Evolutionary conservation across 345 rosid genomes (phyloP).

Genomic region (Viola odorata): DNA sequence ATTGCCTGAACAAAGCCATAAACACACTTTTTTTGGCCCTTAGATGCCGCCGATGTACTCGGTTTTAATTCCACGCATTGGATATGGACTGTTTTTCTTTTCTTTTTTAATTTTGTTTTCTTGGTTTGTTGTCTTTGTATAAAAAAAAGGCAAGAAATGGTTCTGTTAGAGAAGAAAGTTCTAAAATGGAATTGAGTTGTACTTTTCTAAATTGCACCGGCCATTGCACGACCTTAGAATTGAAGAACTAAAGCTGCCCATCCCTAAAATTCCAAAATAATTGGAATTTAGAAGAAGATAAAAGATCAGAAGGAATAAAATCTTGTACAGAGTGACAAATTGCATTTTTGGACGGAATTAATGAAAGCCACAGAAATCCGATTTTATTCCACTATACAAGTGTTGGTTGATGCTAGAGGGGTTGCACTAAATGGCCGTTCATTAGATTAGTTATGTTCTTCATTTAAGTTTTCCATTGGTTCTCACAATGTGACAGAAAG

Average conservation of each 20-base stretch:
- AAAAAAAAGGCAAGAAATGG: neutral
- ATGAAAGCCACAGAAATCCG: constrained; percentile 19
- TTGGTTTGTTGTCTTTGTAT: neutral
- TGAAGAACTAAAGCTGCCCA: neutral
- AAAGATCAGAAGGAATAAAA: constrained; percentile 16
- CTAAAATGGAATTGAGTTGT: neutral
- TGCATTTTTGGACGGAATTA: neutral
- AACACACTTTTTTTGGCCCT: constrained; percentile 16
- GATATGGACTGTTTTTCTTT: constrained; percentile 7
- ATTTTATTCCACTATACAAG: constrained; percentile 13
- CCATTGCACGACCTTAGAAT: constrained; percentile 36
- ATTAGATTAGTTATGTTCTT: too few relatives aligned
- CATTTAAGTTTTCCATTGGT: too few relatives aligned
- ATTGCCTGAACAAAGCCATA: constrained; percentile 33
- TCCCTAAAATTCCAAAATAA: neutral
- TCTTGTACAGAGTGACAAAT: constrained; percentile 9
- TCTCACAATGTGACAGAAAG: too few relatives aligned
- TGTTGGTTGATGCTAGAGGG: constrained; percentile 1
- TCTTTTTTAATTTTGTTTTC: neutral
- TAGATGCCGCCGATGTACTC: constrained; percentile 28
- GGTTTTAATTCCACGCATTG: constrained; percentile 20
- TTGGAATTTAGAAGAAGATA: neutral
- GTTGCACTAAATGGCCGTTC: constrained; percentile 1
- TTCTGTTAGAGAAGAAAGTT: neutral
- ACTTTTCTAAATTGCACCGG: constrained; percentile 18